Percentiles rank a stretch among this genome's conserved stretches.
Evolutionary conservation across 2,329 filamentous ascomycete genomes (phyloP).

Genomic region (Fusarium sp.): DNA sequence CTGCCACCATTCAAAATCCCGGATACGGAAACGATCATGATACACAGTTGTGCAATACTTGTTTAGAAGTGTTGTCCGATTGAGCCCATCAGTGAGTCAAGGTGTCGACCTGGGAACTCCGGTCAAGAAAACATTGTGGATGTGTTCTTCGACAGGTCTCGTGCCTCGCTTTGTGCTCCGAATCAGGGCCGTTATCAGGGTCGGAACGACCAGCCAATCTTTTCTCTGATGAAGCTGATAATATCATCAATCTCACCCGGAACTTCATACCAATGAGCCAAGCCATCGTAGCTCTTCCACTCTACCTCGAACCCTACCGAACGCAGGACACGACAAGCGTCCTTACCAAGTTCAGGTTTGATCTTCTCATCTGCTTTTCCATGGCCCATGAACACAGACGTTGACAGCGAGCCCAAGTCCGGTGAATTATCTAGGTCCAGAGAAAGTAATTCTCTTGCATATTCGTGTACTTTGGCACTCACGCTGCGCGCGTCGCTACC

Average conservation of each 20-base stretch:
- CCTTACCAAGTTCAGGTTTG: constrained; percentile 49
- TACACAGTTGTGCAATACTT: no score
- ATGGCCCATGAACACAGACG: constrained; percentile 60
- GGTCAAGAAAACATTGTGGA: no score
- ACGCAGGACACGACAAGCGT: constrained; percentile 46
- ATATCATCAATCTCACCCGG: constrained; percentile 61
- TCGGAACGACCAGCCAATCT: neutral
- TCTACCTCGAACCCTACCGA: constrained; percentile 49
- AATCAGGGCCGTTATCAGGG: no score
- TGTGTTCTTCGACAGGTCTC: neutral
- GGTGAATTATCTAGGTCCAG: constrained; percentile 28
- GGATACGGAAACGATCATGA: neutral
- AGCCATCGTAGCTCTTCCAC: constrained; percentile 51
- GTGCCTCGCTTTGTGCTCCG: no score
- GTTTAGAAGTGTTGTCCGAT: no score
- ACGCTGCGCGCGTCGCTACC: neutral
- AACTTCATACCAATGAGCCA: constrained; percentile 63
- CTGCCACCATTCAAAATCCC: neutral
- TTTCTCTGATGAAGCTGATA: constrained; percentile 47
- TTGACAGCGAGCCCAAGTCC: constrained; percentile 32
- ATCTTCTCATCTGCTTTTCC: constrained; percentile 56
- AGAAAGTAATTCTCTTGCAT: constrained; percentile 50
- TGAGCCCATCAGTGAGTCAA: no score
- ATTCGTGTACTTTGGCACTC: constrained; percentile 46
- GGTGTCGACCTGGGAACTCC: no score